A percentile compares a stretch with the other conserved stretches of the same genome.
These are phyloP conservation scores for Prorocentrum cordatum DNA, from an alignment of 169 alveolate genomes.

Conservation along the genomic window DNA sequence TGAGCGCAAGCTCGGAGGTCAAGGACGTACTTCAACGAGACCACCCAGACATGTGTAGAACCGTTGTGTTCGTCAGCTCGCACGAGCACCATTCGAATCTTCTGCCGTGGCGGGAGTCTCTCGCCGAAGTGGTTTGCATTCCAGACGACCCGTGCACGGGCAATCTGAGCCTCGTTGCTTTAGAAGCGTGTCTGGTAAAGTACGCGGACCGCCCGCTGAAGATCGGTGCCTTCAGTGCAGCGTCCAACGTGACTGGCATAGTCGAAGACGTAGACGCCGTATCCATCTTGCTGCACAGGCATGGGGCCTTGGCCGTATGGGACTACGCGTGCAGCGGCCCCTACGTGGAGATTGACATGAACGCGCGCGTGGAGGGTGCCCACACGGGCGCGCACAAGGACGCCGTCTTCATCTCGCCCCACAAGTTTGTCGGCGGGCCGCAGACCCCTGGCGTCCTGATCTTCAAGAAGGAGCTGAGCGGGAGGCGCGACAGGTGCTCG, in stretches of 20 bases:
- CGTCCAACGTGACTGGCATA: slow-evolving; percentile 36
- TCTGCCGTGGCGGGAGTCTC: no score
- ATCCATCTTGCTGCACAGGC: neutral
- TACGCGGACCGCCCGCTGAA: no score
- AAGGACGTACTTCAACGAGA: no score
- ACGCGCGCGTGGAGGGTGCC: neutral
- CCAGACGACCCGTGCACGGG: no score
- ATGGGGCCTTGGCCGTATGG: slow-evolving; percentile 9
- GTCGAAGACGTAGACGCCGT: neutral
- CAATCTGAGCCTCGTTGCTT: no score
- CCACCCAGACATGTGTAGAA: no score
- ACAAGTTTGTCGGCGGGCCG: slow-evolving; percentile 90
- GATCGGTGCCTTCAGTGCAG: neutral
- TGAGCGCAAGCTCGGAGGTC: no score
- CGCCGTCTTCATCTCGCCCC: slow-evolving; percentile 87
- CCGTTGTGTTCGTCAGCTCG: no score
- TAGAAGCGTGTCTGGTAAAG: no score
- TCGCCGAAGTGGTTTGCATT: no score
- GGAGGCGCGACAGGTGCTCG: slow-evolving; percentile 75
- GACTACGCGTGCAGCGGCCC: slow-evolving; percentile 64
- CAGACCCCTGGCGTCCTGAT: slow-evolving; percentile 82
- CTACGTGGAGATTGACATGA: slow-evolving; percentile 14
- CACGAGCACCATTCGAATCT: no score
- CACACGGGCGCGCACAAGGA: slow-evolving; percentile 74
- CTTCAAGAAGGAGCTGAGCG: slow-evolving; percentile 78